A percentile compares a stretch with the other conserved stretches of the same genome.
These are phyloP conservation scores for Chlorella variabilis DNA, from an alignment of 163 green algal genomes.

Conservation along the genomic window DNA sequence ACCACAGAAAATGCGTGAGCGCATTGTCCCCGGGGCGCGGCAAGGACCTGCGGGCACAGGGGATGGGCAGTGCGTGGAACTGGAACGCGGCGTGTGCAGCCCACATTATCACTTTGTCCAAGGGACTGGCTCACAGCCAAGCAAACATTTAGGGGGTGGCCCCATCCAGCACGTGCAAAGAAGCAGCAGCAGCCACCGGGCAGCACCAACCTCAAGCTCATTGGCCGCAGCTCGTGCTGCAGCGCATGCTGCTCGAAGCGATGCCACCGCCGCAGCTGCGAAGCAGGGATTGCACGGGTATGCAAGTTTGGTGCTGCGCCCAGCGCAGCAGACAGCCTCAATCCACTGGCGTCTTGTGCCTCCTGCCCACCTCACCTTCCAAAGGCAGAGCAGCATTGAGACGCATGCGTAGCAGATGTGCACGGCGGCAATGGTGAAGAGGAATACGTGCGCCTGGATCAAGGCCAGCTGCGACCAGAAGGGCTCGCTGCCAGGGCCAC, in stretches of 20 bases:
- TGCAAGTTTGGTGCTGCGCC: too few species aligned
- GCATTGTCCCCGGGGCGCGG: constrained; percentile 14
- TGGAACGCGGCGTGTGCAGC: too few species aligned
- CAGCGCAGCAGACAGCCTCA: too few species aligned
- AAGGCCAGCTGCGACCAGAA: constrained; percentile 22
- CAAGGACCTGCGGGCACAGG: constrained; percentile 10
- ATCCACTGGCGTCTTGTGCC: too few species aligned
- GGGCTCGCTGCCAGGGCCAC: constrained; percentile 23
- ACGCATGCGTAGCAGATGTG: constrained; percentile 49
- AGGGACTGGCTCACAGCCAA: too few species aligned
- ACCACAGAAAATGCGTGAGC: constrained; percentile 7
- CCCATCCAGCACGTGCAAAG: neutral
- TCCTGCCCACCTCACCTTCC: constrained; percentile 49
- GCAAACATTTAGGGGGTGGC: too few species aligned
- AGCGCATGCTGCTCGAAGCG: constrained; percentile 8
- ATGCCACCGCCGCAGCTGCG: constrained; percentile 36
- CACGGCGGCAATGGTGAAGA: constrained; percentile 46
- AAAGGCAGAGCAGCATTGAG: constrained; percentile 47
- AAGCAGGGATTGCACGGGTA: too few species aligned
- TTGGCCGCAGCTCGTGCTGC: constrained; percentile 4
- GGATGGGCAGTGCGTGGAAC: too few species aligned
- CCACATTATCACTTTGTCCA: too few species aligned
- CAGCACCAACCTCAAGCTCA: neutral
- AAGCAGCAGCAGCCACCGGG: neutral
- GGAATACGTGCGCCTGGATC: constrained; percentile 50